Percentiles rank a stretch among this genome's conserved stretches.
Evolutionary conservation across 352 stramenopile species (phyloP).

Genomic region (Phytophthora agathidicida): DNA sequence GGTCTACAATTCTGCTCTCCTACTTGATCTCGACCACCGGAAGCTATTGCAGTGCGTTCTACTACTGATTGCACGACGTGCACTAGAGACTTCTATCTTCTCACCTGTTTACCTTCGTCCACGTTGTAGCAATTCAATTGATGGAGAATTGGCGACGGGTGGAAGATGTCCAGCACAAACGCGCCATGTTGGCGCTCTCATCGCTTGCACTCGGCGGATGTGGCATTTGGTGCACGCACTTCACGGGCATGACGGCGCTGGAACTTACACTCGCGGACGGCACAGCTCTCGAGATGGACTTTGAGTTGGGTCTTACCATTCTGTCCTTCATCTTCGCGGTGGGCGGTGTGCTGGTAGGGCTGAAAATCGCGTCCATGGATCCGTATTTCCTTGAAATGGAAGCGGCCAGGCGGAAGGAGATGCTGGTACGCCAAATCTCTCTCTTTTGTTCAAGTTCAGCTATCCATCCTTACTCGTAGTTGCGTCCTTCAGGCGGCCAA

Average conservation of each 20-base stretch:
- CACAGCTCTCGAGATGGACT: conserved; percentile 46
- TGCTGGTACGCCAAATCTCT: conserved; percentile 29
- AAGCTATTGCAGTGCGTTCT: conserved; percentile 71
- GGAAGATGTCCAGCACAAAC: conserved; percentile 34
- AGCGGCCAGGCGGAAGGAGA: conserved; percentile 46
- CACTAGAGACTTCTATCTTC: neutral
- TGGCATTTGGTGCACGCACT: conserved; percentile 73
- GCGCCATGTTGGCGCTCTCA: conserved; percentile 44
- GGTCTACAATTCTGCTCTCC: conserved; percentile 46
- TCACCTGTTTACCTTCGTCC: neutral
- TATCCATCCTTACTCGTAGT: neutral
- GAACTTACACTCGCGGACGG: conserved; percentile 41
- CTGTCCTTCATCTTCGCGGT: conserved; percentile 62
- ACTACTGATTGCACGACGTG: too few relatives aligned
- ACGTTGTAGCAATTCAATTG: conserved; percentile 59
- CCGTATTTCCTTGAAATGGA: conserved; percentile 73
- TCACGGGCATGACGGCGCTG: conserved; percentile 69
- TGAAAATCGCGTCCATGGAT: conserved; percentile 60
- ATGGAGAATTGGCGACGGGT: conserved; percentile 69
- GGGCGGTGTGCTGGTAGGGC: conserved; percentile 52
- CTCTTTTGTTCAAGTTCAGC: neutral
- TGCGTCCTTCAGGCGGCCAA: conserved; percentile 31
- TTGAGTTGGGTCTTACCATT: conserved; percentile 58
- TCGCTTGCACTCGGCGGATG: conserved; percentile 52
- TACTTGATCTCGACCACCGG: conserved; percentile 64